Evolutionary conservation across 2,329 filamentous ascomycete species (phyloP).

Genomic region (Aquanectria penicillioides): DNA sequence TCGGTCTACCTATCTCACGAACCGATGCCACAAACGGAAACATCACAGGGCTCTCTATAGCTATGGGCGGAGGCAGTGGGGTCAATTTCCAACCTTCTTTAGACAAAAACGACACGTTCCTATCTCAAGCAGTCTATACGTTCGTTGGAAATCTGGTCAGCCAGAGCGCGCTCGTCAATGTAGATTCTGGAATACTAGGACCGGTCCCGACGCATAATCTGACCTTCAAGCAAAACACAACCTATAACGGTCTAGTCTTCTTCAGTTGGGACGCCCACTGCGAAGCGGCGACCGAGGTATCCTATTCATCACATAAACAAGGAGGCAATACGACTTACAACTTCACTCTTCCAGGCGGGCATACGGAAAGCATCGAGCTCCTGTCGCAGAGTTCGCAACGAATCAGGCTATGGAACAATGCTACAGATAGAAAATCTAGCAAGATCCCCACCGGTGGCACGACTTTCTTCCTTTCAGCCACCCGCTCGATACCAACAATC

Average conservation of each 20-base stretch:
- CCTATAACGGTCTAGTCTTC: slow-evolving; percentile 30
- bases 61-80: slow-evolving; percentile 21
- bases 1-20: slow-evolving; percentile 26
- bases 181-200: slow-evolving; percentile 29
- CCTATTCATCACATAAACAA: slow-evolving; percentile 21
- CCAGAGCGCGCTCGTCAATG: slow-evolving; percentile 30
- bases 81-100: slow-evolving; percentile 19
- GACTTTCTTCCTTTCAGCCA: slow-evolving; percentile 28
- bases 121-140: slow-evolving; percentile 28
- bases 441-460: slow-evolving; percentile 29
- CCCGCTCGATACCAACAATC: slow-evolving; percentile 26
- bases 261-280: slow-evolving; percentile 33
- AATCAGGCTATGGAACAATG: slow-evolving; percentile 26
- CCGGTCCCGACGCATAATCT: slow-evolving; percentile 33
- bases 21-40: slow-evolving; percentile 13
- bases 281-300: slow-evolving; percentile 30
- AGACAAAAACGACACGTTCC: slow-evolving; percentile 27
- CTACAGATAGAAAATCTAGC: neutral
- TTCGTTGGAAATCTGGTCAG: slow-evolving; percentile 34
- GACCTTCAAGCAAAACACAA: slow-evolving; percentile 29
- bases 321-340: slow-evolving; percentile 30
- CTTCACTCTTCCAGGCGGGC: slow-evolving; percentile 29
- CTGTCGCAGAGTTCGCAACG: slow-evolving; percentile 16
- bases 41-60: slow-evolving; percentile 20
- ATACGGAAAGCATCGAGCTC: slow-evolving; percentile 27